phyloP scores from a whole-genome alignment of 768 basidiomycete species.

The Russula dissimulans region DNA sequence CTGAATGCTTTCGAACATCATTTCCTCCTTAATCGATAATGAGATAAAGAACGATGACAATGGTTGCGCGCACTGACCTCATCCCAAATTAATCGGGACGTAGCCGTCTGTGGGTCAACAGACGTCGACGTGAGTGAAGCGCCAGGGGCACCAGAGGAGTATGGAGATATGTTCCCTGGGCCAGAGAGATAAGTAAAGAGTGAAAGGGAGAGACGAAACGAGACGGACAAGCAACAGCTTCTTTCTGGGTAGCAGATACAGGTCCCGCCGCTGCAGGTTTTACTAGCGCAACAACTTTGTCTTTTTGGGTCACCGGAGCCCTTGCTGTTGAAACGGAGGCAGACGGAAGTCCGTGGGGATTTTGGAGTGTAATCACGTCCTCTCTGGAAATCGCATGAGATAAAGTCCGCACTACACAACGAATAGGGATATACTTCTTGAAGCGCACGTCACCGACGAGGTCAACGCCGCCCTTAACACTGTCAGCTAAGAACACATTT shows the following conservation, averaged over 20 bases:
- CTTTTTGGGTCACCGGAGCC: slow-evolving; percentile 23
- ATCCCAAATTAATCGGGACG: slow-evolving; percentile 87
- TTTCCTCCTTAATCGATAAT: slow-evolving; percentile 57
- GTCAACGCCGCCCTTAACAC: slow-evolving; percentile 77
- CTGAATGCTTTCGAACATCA: slow-evolving; percentile 94
- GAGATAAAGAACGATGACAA: not conserved
- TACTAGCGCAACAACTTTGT: slow-evolving; percentile 31
- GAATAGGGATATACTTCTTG: slow-evolving; percentile 49
- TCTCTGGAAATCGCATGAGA: slow-evolving; percentile 35
- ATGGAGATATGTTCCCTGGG: slow-evolving; percentile 87
- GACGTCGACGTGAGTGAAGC: slow-evolving; percentile 93
- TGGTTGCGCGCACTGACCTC: slow-evolving; percentile 42
- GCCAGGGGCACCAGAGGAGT: slow-evolving; percentile 81
- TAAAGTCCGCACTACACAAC: slow-evolving; percentile 6
- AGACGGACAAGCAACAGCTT: slow-evolving; percentile 53
- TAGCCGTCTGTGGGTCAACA: slow-evolving; percentile 61
- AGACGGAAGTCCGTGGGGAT: slow-evolving; percentile 69
- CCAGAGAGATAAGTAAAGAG: not conserved
- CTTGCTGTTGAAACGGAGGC: slow-evolving; percentile 35
- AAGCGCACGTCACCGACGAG: slow-evolving; percentile 79
- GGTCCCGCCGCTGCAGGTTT: slow-evolving; percentile 16
- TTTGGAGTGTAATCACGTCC: slow-evolving; percentile 92
- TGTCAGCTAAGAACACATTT: slow-evolving; percentile 90
- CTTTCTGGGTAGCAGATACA: slow-evolving; percentile 21
- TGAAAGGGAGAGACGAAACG: not conserved